Evolutionary conservation across 495 filamentous ascomycete species (phyloP), one percentile per base, ranked within the genome.

Genomic region (Tetracladium setigerum): DNA sequence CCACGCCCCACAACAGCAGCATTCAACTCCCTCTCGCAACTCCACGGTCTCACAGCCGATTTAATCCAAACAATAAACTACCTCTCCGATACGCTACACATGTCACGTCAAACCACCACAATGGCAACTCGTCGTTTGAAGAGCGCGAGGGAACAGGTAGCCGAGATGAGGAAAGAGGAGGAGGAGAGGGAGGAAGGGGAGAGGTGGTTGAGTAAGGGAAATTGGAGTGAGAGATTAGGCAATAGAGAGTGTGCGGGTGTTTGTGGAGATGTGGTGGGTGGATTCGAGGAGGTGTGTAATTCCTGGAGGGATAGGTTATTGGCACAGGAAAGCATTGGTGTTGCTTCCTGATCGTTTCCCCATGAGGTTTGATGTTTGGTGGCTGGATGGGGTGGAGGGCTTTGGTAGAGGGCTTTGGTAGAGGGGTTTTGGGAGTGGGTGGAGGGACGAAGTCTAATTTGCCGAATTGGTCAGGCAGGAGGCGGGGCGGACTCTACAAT

Each of bases 81-180:
- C 54, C 73, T 98, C 6, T 84, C 84, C n/a, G 92, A 98, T 61
- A 89, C 86, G 0, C 72, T 97, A 16, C 90, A 97, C 64, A 95
- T 96, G 81, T 84, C 80, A n/a, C 78, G 87, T 3, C 92, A 98
- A 60, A 81, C 86, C 0, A 89, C 85, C 1, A 81, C 80, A 1
- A 81, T 81, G 0, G 92, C 92, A 10, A 80, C 83, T 4, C 73
- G 92, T 27, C 69, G 84, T 27, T 68, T 97, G 27, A 75, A 82
- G 43, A 82, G 76, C 30, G 87, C 86, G 1, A 82, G 81, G 42
- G 88, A 91, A 57, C 74, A 89, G 30, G 84, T 95, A 2, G 78
- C 81, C 0, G 90, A 96, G 56, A 78, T 95, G 67, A 75, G 82
- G 32, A 77, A 77, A 18, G 92, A 97, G 56, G 77, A 84, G 44